Evolutionary conservation across 208 protist species (phyloP), one percentile per base, ranked within the genome.

Genomic region (Naegleria lovaniensis): DNA sequence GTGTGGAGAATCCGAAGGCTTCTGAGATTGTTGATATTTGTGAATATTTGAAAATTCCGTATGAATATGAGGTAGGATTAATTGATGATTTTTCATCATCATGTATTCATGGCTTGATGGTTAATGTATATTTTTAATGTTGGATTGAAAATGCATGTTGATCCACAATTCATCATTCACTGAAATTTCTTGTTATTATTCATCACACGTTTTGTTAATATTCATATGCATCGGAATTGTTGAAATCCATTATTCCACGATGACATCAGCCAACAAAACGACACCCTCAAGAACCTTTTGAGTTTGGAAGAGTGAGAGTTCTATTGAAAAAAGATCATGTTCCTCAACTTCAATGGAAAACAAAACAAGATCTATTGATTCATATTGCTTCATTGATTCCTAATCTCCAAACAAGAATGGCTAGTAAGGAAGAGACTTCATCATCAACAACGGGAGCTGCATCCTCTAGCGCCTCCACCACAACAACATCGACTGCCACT

Each of bases 261-360:
- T 67, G 22, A 22, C 22, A 67, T 67, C 55, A 29, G 83, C 39
- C 9, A 85, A 33, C 13, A 51, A 85, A 85, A 29, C 6, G 40
- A 85, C 36, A 85, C 38, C 83, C 83, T 33, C 83, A 48, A 25
- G 83, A 85, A 38, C 83, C 33, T 48, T 85, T 48, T 85, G 40
- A 43, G 11, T 48, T 48, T 48, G 83, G 83, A 38, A 51, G 83
- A 51, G 83, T 85, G 16, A 85, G 40, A 85, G 83, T 85, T 48
- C 41, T 85, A 48, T 85, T 85, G 15, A 48, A 85, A 29, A 51
- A 51, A 43, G 83, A 85, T 16, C 15, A 40, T 2, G 83, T 38
- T 43, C 15, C 83, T 48, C 39, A 85, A 51, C 5, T 40, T 29
- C 16, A 85, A 33, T 22, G n/a, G 36, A 22, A 33, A 40, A 43